phyloP scores from a whole-genome alignment of 306 rosid species.

The Crataegus laevigata region DNA sequence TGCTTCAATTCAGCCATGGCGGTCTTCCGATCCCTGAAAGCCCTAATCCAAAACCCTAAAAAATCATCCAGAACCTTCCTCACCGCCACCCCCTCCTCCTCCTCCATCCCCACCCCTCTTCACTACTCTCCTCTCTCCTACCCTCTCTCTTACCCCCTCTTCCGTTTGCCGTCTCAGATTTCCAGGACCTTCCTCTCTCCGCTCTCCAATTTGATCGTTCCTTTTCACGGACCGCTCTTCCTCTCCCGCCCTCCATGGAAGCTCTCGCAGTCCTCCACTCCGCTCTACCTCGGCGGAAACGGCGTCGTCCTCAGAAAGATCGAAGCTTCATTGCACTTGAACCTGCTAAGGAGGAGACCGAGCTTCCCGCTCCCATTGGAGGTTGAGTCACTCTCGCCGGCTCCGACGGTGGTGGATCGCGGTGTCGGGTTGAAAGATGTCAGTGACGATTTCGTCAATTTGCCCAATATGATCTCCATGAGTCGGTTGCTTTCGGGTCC shows the following conservation, averaged over 20 bases:
- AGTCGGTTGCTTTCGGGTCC: constrained; percentile 74
- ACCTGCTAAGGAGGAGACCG: constrained; percentile 38
- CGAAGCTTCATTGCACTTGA: constrained; percentile 34
- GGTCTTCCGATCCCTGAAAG: constrained; percentile 38
- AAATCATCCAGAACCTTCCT: constrained; percentile 40
- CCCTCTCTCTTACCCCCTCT: constrained; percentile 18
- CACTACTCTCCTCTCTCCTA: constrained; percentile 7
- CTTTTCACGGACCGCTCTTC: constrained; percentile 68
- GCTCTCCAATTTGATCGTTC: constrained; percentile 34
- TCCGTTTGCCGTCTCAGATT: constrained; percentile 24
- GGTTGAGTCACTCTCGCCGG: constrained; percentile 12
- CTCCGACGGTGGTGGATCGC: constrained; percentile 20
- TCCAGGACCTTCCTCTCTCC: constrained; percentile 37
- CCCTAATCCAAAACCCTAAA: constrained; percentile 22
- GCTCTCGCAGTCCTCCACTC: constrained; percentile 90
- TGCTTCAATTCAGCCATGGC: constrained; percentile 41
- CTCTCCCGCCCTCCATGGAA: constrained; percentile 80
- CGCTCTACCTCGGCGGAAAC: constrained; percentile 52
- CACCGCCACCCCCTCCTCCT: constrained; percentile 33
- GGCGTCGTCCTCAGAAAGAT: constrained; percentile 53
- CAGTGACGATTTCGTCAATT: constrained; percentile 28
- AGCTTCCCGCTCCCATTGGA: constrained; percentile 36
- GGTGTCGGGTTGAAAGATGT: constrained; percentile 15
- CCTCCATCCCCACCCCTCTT: constrained; percentile 19
- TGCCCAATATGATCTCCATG: constrained; percentile 70